Percentiles rank a stretch among this genome's conserved stretches.
Conservation (phyloP, 2,329 filamentous ascomycete genomes). For the Pseudogymnoascus sp. region DNA sequence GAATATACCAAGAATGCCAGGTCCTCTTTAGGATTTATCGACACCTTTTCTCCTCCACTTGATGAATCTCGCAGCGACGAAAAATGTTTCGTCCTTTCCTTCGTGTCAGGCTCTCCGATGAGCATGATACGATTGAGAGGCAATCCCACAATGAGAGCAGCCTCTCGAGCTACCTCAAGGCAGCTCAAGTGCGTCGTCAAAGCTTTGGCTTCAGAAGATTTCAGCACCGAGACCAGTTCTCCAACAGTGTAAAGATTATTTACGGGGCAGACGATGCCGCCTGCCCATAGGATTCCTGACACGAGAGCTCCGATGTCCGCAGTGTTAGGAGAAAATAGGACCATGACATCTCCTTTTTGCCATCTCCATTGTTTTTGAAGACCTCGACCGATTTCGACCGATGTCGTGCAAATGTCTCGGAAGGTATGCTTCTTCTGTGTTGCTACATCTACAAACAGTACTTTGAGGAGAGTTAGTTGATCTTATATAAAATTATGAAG, state of each 20-base stretch:
- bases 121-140: neutral
- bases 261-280: slow-evolving; percentile 67
- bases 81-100: neutral
- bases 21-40: slow-evolving; percentile 25
- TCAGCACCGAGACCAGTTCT: slow-evolving; percentile 76
- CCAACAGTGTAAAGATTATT: slow-evolving; percentile 77
- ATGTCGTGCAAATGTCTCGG: slow-evolving; percentile 52
- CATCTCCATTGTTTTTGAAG: slow-evolving; percentile 66
- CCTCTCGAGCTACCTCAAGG: neutral
- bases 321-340: slow-evolving; percentile 71
- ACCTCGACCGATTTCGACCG: slow-evolving; percentile 67
- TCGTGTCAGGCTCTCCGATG: neutral
- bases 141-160: neutral
- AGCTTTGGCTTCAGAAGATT: slow-evolving; percentile 63
- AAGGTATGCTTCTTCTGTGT: slow-evolving; percentile 61
- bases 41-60: neutral
- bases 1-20: slow-evolving; percentile 73
- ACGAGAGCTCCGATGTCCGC: slow-evolving; percentile 71
- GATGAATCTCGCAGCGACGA: neutral
- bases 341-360: slow-evolving; percentile 72
- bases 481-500: neutral
- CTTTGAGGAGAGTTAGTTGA: slow-evolving; percentile 7
- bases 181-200: slow-evolving; percentile 58
- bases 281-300: slow-evolving; percentile 73
- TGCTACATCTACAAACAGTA: slow-evolving; percentile 64